Percentiles rank a stretch among this genome's conserved stretches.
These are phyloP conservation scores for Podospora anserina DNA, from an alignment of 495 filamentous ascomycete genomes.

Conservation along the genomic window DNA sequence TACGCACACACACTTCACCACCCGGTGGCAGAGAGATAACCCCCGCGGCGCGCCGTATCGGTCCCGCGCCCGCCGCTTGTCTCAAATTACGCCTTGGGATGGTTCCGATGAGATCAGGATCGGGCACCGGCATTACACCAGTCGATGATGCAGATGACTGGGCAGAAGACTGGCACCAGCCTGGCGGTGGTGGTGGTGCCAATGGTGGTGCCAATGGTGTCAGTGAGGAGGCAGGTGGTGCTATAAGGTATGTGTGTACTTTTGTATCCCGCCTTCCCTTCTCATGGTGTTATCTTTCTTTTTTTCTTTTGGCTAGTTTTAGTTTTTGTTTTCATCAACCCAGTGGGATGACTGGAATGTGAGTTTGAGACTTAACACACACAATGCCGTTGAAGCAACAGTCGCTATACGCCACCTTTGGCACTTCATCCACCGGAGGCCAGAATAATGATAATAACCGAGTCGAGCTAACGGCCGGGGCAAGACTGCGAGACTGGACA, in stretches of 20 bases:
- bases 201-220: not conserved
- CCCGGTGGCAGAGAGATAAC: not conserved
- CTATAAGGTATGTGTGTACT: conserved; percentile 1
- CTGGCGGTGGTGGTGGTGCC: not conserved
- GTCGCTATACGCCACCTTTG: conserved; percentile 22
- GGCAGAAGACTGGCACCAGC: not conserved
- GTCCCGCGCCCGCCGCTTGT: conserved; percentile 4
- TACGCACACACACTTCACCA: not conserved
- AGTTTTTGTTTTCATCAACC: not conserved
- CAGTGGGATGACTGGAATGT: not conserved
- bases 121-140: conserved; percentile 1
- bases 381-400: conserved; percentile 15
- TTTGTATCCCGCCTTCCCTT: not conserved
- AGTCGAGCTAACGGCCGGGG: conserved; percentile 11
- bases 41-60: conserved; percentile 2
- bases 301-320: not conserved
- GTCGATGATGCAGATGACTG: not conserved
- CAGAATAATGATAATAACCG: not conserved
- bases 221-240: conserved; percentile 1
- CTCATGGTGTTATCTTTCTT: not conserved
- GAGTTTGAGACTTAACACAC: not conserved
- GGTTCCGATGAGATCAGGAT: conserved; percentile 17
- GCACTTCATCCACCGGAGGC: conserved; percentile 9
- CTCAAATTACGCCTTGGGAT: conserved; percentile 23
- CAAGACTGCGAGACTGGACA: conserved; percentile 26